A percentile compares a stretch with the other conserved stretches of the same genome.
Evolutionary conservation across 2,329 filamentous ascomycete genomes (phyloP).

Genomic region (Colletotrichum acutatum): DNA sequence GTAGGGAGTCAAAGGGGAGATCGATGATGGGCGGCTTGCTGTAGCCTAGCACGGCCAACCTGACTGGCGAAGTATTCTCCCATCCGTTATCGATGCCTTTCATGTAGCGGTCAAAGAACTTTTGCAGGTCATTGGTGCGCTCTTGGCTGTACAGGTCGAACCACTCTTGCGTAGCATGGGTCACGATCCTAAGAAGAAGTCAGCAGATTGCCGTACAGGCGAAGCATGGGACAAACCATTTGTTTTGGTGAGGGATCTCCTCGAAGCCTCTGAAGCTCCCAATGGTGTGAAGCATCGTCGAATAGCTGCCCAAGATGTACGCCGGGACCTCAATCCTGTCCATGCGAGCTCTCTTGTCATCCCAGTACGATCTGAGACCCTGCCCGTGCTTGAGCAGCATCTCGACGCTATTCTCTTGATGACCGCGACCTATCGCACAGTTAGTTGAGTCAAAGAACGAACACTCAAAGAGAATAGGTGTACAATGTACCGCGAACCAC

Average conservation of each 20-base stretch:
- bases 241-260: slow-evolving; percentile 19
- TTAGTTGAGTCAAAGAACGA: neutral
- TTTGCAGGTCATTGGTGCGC: slow-evolving; percentile 38
- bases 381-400: neutral
- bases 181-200: neutral
- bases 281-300: slow-evolving; percentile 8
- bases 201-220: no score
- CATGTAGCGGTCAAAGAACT: slow-evolving; percentile 37
- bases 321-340: slow-evolving; percentile 8
- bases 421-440: neutral
- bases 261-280: slow-evolving; percentile 20
- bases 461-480: neutral
- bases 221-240: slow-evolving; percentile 1
- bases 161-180: slow-evolving; percentile 43
- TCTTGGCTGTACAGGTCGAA: slow-evolving; percentile 40
- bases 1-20: neutral
- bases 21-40: slow-evolving; percentile 6
- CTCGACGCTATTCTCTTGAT: neutral
- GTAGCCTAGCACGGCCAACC: slow-evolving; percentile 17
- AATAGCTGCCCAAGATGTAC: slow-evolving; percentile 8
- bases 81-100: slow-evolving; percentile 30
- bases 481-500: neutral
- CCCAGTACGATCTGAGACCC: neutral
- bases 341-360: slow-evolving; percentile 17
- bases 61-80: slow-evolving; percentile 34